phyloP scores from a whole-genome alignment of 106 monocot genomes.

The Dendrobium officinale region DNA sequence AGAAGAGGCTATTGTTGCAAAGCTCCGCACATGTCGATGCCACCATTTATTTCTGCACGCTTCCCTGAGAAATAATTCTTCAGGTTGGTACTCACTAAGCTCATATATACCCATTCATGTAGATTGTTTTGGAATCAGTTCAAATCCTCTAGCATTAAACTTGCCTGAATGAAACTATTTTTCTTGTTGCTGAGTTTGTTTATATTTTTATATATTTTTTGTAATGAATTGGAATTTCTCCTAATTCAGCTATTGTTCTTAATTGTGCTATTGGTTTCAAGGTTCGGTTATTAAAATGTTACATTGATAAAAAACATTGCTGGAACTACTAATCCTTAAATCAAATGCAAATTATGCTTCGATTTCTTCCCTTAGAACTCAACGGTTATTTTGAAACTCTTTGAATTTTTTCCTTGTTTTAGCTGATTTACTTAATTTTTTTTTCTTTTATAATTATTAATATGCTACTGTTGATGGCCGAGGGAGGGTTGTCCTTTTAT shows the following conservation, averaged over 20 bases:
- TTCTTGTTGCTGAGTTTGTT: background rate
- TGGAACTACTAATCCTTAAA: too few species aligned
- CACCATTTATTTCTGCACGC: constrained; percentile 87
- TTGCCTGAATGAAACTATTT: background rate
- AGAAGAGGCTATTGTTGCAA: constrained; percentile 90
- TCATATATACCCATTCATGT: background rate
- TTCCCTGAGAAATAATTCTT: constrained; percentile 75
- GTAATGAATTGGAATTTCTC: background rate
- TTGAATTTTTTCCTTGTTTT: too few species aligned
- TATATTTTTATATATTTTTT: background rate
- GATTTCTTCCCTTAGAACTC: too few species aligned
- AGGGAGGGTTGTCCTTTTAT: too few species aligned
- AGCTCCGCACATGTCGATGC: constrained; percentile 77
- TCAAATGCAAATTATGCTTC: too few species aligned
- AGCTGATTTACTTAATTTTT: too few species aligned
- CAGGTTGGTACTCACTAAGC: constrained; percentile 39
- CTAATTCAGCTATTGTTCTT: background rate
- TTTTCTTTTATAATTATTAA: too few species aligned
- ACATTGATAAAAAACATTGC: background rate
- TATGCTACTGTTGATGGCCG: too few species aligned
- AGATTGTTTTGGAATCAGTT: background rate
- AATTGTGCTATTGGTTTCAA: background rate
- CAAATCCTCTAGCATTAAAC: background rate
- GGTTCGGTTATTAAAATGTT: background rate
- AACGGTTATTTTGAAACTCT: too few species aligned